phyloP scores from a whole-genome alignment of 805 yeast species.

The Candida coquimbonensis region DNA sequence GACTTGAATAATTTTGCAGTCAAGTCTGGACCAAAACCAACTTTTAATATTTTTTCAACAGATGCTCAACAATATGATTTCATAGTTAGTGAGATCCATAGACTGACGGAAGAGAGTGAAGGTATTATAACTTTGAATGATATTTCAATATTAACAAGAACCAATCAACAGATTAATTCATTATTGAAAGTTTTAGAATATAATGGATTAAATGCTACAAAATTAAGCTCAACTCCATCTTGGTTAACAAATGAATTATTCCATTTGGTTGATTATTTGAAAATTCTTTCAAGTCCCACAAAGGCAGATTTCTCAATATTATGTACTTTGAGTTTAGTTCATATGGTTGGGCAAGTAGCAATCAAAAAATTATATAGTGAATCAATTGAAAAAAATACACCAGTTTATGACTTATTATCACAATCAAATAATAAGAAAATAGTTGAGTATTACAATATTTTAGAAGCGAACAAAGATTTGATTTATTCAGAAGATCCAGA shows the following conservation, averaged over 20 bases:
- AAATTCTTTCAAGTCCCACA: slow-evolving; percentile 28
- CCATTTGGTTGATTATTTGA: slow-evolving; percentile 42
- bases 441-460: slow-evolving; percentile 20
- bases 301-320: slow-evolving; percentile 23
- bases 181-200: slow-evolving; percentile 31
- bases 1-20: neutral
- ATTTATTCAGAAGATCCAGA: slow-evolving; percentile 12
- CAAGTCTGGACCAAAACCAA: slow-evolving; percentile 12
- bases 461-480: slow-evolving; percentile 12
- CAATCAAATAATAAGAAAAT: slow-evolving; percentile 19
- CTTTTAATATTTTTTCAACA: slow-evolving; percentile 20
- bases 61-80: slow-evolving; percentile 35
- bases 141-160: slow-evolving; percentile 44
- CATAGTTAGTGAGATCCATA: slow-evolving; percentile 36
- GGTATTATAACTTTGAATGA: slow-evolving; percentile 39
- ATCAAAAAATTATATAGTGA: slow-evolving; percentile 16
- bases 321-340: slow-evolving; percentile 21
- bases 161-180: slow-evolving; percentile 42
- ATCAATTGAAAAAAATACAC: slow-evolving; percentile 1
- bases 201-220: slow-evolving; percentile 36
- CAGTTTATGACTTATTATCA: slow-evolving; percentile 10
- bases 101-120: slow-evolving; percentile 34
- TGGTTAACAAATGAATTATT: slow-evolving; percentile 42
- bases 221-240: slow-evolving; percentile 38
- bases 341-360: slow-evolving; percentile 16